Percentiles rank a stretch among this genome's conserved stretches.
phyloP scores from a whole-genome alignment of 345 rosid species.

The Trapa bicornis region DNA sequence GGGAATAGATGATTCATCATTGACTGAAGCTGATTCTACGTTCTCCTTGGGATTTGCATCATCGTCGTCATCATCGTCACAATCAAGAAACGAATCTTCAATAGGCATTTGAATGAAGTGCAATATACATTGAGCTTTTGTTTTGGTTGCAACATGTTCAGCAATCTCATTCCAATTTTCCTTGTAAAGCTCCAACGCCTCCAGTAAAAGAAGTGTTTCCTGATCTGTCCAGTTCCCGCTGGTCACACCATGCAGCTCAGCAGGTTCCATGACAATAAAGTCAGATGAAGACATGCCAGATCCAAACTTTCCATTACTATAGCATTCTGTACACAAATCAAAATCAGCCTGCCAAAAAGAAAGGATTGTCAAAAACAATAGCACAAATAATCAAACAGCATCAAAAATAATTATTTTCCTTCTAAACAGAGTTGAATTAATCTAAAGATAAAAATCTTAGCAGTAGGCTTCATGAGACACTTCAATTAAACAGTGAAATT shows the following conservation, averaged over 20 bases:
- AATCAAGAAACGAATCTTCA: conserved; percentile 66
- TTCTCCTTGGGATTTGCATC: conserved; percentile 37
- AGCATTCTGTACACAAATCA: conserved; percentile 95
- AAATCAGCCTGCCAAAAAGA: conserved; percentile 86
- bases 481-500: background rate
- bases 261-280: conserved; percentile 95
- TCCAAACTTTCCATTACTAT: conserved; percentile 71
- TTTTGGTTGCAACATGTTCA: conserved; percentile 97
- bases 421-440: background rate
- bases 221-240: conserved; percentile 99
- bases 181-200: conserved; percentile 88
- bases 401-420: background rate
- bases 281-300: conserved; percentile 86
- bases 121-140: conserved; percentile 93
- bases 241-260: conserved; percentile 62
- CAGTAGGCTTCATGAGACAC: background rate
- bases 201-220: conserved; percentile 96
- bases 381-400: background rate
- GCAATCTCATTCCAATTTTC: conserved; percentile 99
- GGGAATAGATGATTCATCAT: conserved; percentile 24
- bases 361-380: conserved; percentile 17
- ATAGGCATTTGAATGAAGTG: conserved; percentile 98
- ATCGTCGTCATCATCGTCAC: conserved; percentile 18
- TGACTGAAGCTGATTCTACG: conserved; percentile 22
- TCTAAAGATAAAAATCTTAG: background rate